Conservation (phyloP, 2,329 filamentous ascomycete genomes). For the Dendryphion nanum region DNA sequence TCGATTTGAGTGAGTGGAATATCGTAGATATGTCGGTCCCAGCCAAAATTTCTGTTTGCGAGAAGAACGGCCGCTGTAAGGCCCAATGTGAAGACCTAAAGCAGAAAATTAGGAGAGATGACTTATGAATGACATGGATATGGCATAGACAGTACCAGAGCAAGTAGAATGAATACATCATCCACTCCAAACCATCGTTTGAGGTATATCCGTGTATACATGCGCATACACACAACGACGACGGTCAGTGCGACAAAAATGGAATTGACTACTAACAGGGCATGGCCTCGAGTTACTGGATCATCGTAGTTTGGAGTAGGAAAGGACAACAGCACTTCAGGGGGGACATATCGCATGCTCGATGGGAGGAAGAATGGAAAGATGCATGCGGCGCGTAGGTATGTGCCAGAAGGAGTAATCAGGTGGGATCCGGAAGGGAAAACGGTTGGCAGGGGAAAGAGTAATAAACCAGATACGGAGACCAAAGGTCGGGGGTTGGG, state of each 20-base stretch:
- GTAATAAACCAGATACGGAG: too few species aligned
- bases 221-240: conserved; percentile 35
- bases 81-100: conserved; percentile 38
- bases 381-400: too few species aligned
- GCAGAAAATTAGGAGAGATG: too few species aligned
- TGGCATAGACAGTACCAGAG: conserved; percentile 35
- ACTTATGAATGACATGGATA: too few species aligned
- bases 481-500: too few species aligned
- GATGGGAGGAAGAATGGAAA: too few species aligned
- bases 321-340: conserved; percentile 36
- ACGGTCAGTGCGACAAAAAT: conserved; percentile 39
- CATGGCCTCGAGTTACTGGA: conserved; percentile 35
- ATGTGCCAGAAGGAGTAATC: too few species aligned
- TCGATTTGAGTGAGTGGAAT: conserved; percentile 28
- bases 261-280: conserved; percentile 40
- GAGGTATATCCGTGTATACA: conserved; percentile 42
- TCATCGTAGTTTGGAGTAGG: conserved; percentile 40
- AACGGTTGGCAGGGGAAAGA: too few species aligned
- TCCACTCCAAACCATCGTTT: conserved; percentile 46
- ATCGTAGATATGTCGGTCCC: conserved; percentile 46
- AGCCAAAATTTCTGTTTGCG: conserved; percentile 43
- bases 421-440: too few species aligned
- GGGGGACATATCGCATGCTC: conserved; percentile 28
- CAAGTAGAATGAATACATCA: conserved; percentile 42
- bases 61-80: conserved; percentile 41